phyloP scores from a whole-genome alignment of 164 flowering plant genomes.

The Aristolochia contorta region DNA sequence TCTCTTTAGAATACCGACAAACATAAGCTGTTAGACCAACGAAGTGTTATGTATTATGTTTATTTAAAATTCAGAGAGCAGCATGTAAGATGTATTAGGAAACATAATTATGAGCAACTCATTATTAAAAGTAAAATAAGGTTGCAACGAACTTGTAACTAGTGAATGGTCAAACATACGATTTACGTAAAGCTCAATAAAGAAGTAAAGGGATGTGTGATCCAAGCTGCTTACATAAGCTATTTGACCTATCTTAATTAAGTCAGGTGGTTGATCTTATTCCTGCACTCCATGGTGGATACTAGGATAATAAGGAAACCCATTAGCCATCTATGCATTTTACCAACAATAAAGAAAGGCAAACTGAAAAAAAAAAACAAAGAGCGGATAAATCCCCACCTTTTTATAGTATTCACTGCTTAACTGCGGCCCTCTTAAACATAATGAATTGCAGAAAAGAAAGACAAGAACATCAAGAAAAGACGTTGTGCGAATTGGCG shows the following conservation, averaged over 20 bases:
- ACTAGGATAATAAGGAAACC: conserved; percentile 83
- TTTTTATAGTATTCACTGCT: too few relatives aligned
- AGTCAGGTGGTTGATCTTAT: too few relatives aligned
- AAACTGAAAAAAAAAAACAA: not conserved
- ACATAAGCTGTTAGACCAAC: too few relatives aligned
- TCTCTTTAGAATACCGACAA: conserved; percentile 57
- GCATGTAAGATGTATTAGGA: not conserved
- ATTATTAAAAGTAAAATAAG: not conserved
- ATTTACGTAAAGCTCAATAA: conserved; percentile 29
- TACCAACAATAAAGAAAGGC: not conserved
- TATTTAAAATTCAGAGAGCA: not conserved
- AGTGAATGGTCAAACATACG: conserved; percentile 89
- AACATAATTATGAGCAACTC: not conserved
- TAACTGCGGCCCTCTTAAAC: too few relatives aligned
- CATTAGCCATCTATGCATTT: conserved; percentile 14
- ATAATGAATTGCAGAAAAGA: too few relatives aligned
- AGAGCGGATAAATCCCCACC: not conserved
- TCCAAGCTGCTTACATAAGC: too few relatives aligned
- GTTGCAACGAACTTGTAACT: conserved; percentile 49
- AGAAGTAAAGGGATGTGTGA: too few relatives aligned
- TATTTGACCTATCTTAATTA: too few relatives aligned
- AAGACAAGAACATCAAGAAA: too few relatives aligned
- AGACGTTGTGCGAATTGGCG: too few relatives aligned
- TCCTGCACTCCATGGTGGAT: too few relatives aligned
- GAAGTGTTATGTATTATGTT: not conserved